A percentile compares a stretch with the other conserved stretches of the same genome.
These are phyloP conservation scores for Vigna radiata DNA, from an alignment of 306 rosid genomes.

Conservation along the genomic window DNA sequence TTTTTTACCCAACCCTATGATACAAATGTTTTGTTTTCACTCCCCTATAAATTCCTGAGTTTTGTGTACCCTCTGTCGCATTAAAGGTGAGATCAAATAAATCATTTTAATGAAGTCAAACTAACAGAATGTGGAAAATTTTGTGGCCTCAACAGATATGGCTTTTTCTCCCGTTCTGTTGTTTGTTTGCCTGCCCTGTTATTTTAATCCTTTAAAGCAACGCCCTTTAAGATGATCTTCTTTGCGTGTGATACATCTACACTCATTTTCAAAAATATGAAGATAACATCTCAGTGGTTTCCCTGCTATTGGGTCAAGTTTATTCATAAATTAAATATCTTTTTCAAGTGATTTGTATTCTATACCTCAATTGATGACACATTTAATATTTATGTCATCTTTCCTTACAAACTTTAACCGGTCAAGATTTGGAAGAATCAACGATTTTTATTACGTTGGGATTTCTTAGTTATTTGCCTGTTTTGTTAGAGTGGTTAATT, in stretches of 20 bases:
- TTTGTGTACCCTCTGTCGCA: constrained; percentile 22
- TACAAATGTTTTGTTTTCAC: constrained; percentile 34
- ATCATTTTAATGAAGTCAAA: constrained; percentile 32
- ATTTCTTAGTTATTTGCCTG: not conserved
- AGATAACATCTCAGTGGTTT: constrained; percentile 33
- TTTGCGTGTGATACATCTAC: constrained; percentile 20
- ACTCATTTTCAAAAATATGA: constrained; percentile 10
- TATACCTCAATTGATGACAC: constrained; percentile 20
- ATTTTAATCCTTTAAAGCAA: constrained; percentile 19
- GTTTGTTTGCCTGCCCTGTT: constrained; percentile 24
- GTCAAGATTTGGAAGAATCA: constrained; percentile 23
- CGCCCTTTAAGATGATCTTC: constrained; percentile 16
- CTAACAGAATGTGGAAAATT: constrained; percentile 16
- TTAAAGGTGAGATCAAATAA: constrained; percentile 35
- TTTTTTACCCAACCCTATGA: constrained; percentile 37
- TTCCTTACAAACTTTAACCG: constrained; percentile 15
- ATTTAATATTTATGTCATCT: constrained; percentile 8
- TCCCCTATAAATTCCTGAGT: constrained; percentile 19
- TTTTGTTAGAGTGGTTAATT: constrained; percentile 29
- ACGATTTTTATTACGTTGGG: constrained; percentile 11
- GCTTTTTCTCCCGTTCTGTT: constrained; percentile 18
- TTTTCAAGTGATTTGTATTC: constrained; percentile 7
- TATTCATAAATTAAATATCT: constrained; percentile 19
- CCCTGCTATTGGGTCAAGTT: constrained; percentile 16
- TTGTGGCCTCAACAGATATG: constrained; percentile 37